A percentile compares a stretch with the other conserved stretches of the same genome.
phyloP scores from a whole-genome alignment of 495 filamentous ascomycete genomes.

The Xylaria telfairii region DNA sequence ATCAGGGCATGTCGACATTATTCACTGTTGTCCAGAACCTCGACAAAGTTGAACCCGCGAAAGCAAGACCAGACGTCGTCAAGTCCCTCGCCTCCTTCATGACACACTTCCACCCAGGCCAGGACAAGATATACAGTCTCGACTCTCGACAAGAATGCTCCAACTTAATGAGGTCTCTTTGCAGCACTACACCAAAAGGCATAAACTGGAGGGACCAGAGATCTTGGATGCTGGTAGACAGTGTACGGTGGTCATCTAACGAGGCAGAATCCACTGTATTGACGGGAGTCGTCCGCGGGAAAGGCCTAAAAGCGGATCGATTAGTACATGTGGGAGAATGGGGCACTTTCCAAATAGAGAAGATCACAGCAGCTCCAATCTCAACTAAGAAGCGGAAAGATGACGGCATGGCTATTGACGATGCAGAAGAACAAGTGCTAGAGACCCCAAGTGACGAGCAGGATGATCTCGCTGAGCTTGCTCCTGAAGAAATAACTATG shows the following conservation, averaged over 20 bases:
- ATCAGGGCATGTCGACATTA: slow-evolving; percentile 90
- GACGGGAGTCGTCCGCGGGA: slow-evolving; percentile 88
- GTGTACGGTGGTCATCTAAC: slow-evolving; percentile 69
- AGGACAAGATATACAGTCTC: slow-evolving; percentile 85
- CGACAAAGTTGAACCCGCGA: slow-evolving; percentile 75
- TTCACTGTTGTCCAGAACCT: slow-evolving; percentile 80
- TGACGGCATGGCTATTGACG: slow-evolving; percentile 75
- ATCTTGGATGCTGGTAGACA: slow-evolving; percentile 92
- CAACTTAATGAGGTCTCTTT: slow-evolving; percentile 87
- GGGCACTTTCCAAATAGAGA: slow-evolving; percentile 93
- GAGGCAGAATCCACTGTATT: slow-evolving; percentile 66
- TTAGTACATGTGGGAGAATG: slow-evolving; percentile 91
- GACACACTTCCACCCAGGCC: slow-evolving; percentile 87
- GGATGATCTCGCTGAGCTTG: slow-evolving; percentile 81
- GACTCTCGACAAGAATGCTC: slow-evolving; percentile 87
- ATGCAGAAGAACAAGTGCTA: slow-evolving; percentile 59
- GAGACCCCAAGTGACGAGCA: slow-evolving; percentile 75
- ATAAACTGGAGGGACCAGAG: slow-evolving; percentile 91
- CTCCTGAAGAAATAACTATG: slow-evolving; percentile 77
- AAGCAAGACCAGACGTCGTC: slow-evolving; percentile 75
- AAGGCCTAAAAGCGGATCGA: slow-evolving; percentile 84
- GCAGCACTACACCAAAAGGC: slow-evolving; percentile 88
- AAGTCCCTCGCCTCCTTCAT: slow-evolving; percentile 87
- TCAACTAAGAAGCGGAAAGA: slow-evolving; percentile 60
- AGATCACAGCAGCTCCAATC: slow-evolving; percentile 75